A percentile compares a stretch with the other conserved stretches of the same genome.
These are phyloP conservation scores for Colletotrichum graminicola DNA, from an alignment of 2,329 filamentous ascomycete species.

Conservation along the genomic window DNA sequence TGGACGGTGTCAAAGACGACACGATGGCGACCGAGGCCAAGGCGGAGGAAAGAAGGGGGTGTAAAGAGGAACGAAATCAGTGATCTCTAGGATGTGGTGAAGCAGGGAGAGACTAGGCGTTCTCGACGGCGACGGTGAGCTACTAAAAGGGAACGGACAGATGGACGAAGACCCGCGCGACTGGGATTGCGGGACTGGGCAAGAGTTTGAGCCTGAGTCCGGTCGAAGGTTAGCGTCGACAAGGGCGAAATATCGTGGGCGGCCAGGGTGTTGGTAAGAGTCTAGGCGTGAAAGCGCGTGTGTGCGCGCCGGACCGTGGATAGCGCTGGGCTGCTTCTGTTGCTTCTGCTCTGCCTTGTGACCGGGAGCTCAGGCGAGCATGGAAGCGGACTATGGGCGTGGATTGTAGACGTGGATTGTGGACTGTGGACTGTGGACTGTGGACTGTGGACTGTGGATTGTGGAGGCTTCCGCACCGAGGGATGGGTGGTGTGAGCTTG, in stretches of 20 bases:
- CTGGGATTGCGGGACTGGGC: constrained; percentile 38
- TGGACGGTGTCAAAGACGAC: constrained; percentile 42
- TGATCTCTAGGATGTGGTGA: constrained; percentile 44
- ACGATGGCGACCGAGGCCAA: constrained; percentile 39
- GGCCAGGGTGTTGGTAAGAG: constrained; percentile 1
- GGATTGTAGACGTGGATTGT: constrained; percentile 1
- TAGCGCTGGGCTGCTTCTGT: constrained; percentile 10
- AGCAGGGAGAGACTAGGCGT: constrained; percentile 42
- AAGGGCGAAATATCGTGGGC: constrained; percentile 15
- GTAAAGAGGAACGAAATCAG: constrained; percentile 43
- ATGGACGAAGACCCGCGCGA: constrained; percentile 30
- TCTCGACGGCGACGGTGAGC: constrained; percentile 38
- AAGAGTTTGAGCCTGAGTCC: constrained; percentile 33
- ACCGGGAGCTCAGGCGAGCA: constrained; percentile 2
- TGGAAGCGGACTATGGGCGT: neutral
- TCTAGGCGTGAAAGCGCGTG: constrained; percentile 1
- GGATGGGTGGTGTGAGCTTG: neutral
- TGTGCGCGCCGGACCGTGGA: constrained; percentile 19
- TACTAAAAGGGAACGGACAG: constrained; percentile 40
- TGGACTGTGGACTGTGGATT: constrained; percentile 24
- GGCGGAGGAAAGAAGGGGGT: constrained; percentile 33
- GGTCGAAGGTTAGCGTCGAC: constrained; percentile 20
- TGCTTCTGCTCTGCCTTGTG: constrained; percentile 5
- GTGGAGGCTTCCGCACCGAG: constrained; percentile 28
- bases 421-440: constrained; percentile 23